Evolutionary conservation across 2,329 filamentous ascomycete species (phyloP).

Genomic region (Cordyceps sp.): DNA sequence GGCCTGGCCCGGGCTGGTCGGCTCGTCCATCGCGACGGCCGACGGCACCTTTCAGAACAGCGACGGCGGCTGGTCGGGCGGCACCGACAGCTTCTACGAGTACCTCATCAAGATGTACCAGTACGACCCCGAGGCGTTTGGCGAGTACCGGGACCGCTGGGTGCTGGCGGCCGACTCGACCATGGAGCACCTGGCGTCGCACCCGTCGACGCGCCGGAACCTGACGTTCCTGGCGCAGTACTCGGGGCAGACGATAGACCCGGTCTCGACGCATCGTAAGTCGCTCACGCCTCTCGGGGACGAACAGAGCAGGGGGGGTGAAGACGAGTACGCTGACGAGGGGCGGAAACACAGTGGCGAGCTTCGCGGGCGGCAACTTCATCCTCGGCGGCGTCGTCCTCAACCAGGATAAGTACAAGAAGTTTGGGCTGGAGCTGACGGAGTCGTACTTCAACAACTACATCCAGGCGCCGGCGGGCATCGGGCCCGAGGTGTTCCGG

Average conservation of each 20-base stretch:
- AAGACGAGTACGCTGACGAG: not conserved
- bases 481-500: slow-evolving; percentile 58
- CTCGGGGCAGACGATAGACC: slow-evolving; percentile 23
- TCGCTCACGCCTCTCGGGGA: slow-evolving; percentile 1
- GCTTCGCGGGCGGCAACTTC: slow-evolving; percentile 75
- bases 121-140: slow-evolving; percentile 52
- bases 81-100: slow-evolving; percentile 71
- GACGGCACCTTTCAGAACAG: slow-evolving; percentile 52
- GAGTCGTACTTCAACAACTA: slow-evolving; percentile 64
- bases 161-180: slow-evolving; percentile 57
- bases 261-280: slow-evolving; percentile 33
- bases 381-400: slow-evolving; percentile 65
- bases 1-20: slow-evolving; percentile 64
- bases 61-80: slow-evolving; percentile 59
- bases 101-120: slow-evolving; percentile 86
- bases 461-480: slow-evolving; percentile 45
- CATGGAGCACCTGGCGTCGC: slow-evolving; percentile 53
- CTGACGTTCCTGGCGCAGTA: slow-evolving; percentile 55
- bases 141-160: slow-evolving; percentile 57
- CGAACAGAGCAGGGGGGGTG: no score
- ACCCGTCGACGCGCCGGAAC: slow-evolving; percentile 49
- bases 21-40: slow-evolving; percentile 45
- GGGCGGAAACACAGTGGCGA: slow-evolving; percentile 40
- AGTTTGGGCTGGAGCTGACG: slow-evolving; percentile 59
- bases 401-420: slow-evolving; percentile 44